Evolutionary conservation across 2,329 filamentous ascomycete species (phyloP).

Genomic region (Diplodia sapinea): DNA sequence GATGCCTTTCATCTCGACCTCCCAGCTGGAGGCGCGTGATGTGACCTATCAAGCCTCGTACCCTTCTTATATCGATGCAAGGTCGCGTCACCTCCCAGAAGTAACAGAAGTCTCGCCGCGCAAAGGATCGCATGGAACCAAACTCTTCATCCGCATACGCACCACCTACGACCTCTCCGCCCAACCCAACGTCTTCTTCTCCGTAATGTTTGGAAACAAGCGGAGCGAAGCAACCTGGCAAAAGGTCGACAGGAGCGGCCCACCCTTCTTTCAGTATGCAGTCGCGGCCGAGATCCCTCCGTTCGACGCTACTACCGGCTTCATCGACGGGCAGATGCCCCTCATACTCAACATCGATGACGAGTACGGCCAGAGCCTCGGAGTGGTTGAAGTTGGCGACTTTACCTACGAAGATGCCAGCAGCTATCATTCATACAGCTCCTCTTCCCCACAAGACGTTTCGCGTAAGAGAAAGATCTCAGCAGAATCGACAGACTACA

Average conservation of each 20-base stretch:
- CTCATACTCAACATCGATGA: conserved; percentile 66
- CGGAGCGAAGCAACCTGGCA: conserved; percentile 71
- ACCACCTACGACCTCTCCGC: conserved; percentile 75
- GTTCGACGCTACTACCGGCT: conserved; percentile 65
- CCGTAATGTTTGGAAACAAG: conserved; percentile 78
- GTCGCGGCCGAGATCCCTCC: conserved; percentile 75
- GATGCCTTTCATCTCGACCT: conserved; percentile 48
- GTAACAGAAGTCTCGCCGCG: conserved; percentile 73
- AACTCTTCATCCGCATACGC: conserved; percentile 74
- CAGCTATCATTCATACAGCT: conserved; percentile 43
- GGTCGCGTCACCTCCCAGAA: conserved; percentile 62
- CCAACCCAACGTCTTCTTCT: conserved; percentile 61
- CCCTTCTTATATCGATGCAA: conserved; percentile 59
- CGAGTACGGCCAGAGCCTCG: conserved; percentile 57
- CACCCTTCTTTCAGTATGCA: conserved; percentile 69
- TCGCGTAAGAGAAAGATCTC: conserved; percentile 64
- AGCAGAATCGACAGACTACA: conserved; percentile 54
- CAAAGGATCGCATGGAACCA: conserved; percentile 67
- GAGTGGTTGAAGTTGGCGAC: conserved; percentile 62
- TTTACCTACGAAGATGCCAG: conserved; percentile 64
- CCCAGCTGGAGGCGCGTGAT: conserved; percentile 58
- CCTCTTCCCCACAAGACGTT: conserved; percentile 41
- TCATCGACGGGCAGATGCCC: conserved; percentile 61
- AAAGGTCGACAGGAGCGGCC: conserved; percentile 62
- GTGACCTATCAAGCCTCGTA: conserved; percentile 56